Evolutionary conservation across 2,329 filamentous ascomycete species (phyloP).

Genomic region (Diaporthe ampelina): DNA sequence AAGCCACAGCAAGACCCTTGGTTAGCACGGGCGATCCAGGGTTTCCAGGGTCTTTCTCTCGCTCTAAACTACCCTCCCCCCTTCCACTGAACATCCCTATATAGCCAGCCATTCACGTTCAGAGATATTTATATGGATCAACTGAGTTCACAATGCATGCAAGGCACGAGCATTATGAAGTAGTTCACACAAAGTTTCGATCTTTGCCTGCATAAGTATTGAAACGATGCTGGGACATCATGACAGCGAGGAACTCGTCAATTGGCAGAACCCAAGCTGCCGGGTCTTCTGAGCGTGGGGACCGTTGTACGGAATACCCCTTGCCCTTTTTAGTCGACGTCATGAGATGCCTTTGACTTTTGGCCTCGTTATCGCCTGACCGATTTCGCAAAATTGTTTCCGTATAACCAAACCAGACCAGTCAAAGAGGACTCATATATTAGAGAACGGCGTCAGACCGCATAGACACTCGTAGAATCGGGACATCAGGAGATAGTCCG

Average conservation of each 20-base stretch:
- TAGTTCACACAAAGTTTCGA: no score
- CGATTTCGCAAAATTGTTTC: background rate
- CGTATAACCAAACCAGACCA: background rate
- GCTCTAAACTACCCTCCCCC: background rate
- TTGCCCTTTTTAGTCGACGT: slow-evolving; percentile 27
- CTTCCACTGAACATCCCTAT: background rate
- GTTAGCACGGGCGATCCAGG: background rate
- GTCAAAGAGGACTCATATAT: background rate
- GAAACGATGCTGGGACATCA: background rate
- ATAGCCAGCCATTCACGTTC: background rate
- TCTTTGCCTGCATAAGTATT: background rate
- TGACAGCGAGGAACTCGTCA: no score
- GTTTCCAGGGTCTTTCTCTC: background rate
- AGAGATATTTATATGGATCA: background rate
- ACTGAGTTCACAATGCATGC: background rate
- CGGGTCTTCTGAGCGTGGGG: background rate
- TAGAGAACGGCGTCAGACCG: background rate
- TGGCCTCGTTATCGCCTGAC: background rate
- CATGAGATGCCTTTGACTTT: slow-evolving; percentile 29
- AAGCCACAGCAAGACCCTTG: background rate
- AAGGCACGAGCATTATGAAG: background rate
- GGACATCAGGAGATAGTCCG: background rate
- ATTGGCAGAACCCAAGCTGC: background rate
- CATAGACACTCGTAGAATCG: slow-evolving; percentile 7
- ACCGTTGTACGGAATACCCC: background rate